Evolutionary conservation across 768 basidiomycete genomes (phyloP), one percentile per base, ranked within the genome.

Genomic region (Tricholoma sp.): DNA sequence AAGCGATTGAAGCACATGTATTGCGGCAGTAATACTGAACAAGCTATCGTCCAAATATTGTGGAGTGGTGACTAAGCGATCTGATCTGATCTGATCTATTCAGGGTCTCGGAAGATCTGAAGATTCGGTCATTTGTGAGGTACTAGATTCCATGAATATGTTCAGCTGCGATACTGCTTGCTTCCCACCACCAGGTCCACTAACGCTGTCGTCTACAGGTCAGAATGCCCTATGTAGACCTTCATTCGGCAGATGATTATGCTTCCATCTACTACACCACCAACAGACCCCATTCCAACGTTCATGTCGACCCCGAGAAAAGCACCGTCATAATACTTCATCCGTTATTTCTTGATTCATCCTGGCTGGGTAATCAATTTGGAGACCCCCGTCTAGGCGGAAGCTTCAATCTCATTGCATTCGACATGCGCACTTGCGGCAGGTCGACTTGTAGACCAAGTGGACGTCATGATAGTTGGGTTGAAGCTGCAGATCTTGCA

Each of bases 401-500:
- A 0, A 68, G 73, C 41, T 90, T 78, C 70, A 91, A 91, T 65
- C 66, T 91, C 31, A 83, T 91, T 59, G 86, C 86, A 6, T 86
- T 91, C 66, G 89, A 91, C 67, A 80, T 82, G 63, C 82, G 90
- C 10, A 76, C 79, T 9, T 75, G 76, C 28, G 89, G 89, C 12
- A 77, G 74, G 66, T 86, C 86, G 3, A 67, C 68, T 2, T 78
- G 73, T 58, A 76, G 81, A 53, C 80, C 78, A 3, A 82, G 71
- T 50, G 80, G 78, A 7, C 72, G 74, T 47, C 83, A 86, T 63
- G 89, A 92, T 69, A 80, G 77, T 57, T 92, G 88, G 82, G 88
- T 90, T 6, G 82, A 88, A 41, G 87, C 89, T 1, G 90, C 88
- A 34, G 89, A 91, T 72, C 63, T 91, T 36, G 89, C 86, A 3